phyloP scores from a whole-genome alignment of 2,329 filamentous ascomycete genomes.

The Elsinoe perseae region DNA sequence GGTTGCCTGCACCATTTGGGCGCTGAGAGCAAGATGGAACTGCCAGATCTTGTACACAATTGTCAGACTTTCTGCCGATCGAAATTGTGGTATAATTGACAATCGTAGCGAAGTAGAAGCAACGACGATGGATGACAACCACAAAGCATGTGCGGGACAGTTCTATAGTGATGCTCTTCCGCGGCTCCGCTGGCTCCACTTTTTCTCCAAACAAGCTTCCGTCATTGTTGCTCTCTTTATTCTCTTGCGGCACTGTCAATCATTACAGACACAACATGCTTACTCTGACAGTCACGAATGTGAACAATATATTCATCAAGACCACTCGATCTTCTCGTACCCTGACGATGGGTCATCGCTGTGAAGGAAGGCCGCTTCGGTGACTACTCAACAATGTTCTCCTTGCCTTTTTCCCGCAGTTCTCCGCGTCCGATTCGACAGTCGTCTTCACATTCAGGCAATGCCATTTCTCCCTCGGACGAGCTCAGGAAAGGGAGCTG shows the following conservation, averaged over 20 bases:
- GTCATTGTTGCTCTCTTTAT: background rate
- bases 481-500: slow-evolving; percentile 5
- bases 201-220: slow-evolving; percentile 3
- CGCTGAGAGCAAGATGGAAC: background rate
- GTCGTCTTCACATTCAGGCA: background rate
- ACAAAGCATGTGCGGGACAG: background rate
- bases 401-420: slow-evolving; percentile 3
- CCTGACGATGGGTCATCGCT: background rate
- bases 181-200: background rate
- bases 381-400: background rate
- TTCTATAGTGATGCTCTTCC: background rate
- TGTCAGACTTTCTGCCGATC: background rate
- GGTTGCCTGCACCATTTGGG: slow-evolving; percentile 20
- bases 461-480: background rate
- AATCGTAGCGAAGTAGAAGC: too few relatives aligned
- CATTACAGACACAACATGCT: background rate
- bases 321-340: background rate
- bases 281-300: background rate
- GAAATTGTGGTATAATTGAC: background rate
- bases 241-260: background rate
- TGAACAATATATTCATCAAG: background rate
- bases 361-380: background rate
- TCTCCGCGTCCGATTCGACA: background rate
- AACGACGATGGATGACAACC: background rate
- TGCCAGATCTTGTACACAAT: background rate